These are phyloP conservation scores for Betula pendula DNA, from an alignment of 306 rosid species.

Conservation along the genomic window DNA sequence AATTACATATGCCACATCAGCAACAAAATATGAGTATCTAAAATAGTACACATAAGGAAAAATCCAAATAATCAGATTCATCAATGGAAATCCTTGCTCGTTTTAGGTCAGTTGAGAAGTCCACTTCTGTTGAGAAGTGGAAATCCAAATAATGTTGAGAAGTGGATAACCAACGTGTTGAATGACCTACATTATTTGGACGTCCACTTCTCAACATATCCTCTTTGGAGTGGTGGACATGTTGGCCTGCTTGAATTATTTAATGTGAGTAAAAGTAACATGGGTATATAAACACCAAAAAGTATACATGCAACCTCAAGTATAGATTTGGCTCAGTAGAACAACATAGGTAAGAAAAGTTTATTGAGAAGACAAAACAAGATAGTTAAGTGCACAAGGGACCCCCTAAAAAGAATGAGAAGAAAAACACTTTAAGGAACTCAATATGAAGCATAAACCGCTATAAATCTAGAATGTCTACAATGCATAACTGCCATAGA, in stretches of 20 bases:
- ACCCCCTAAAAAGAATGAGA: background rate
- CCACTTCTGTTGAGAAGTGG: too few relatives aligned
- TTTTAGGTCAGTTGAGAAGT: too few relatives aligned
- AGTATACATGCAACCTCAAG: background rate
- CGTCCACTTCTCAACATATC: too few relatives aligned
- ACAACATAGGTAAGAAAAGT: too few relatives aligned
- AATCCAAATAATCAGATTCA: background rate
- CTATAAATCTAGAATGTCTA: too few relatives aligned
- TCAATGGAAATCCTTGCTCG: background rate
- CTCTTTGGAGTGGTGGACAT: background rate
- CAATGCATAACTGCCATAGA: too few relatives aligned
- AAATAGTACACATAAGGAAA: background rate
- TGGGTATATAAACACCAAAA: background rate
- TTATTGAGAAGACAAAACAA: background rate
- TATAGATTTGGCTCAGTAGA: background rate
- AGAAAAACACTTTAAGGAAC: background rate
- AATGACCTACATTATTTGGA: too few relatives aligned
- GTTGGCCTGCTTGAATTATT: background rate
- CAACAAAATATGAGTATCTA: background rate
- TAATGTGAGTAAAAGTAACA: background rate
- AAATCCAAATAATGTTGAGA: too few relatives aligned
- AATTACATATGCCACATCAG: conserved; percentile 11
- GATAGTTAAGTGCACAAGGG: background rate
- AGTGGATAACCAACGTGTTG: too few relatives aligned
- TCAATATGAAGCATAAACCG: too few relatives aligned